These are phyloP conservation scores for Breviolum minutum DNA, from an alignment of 73 alveolate species.

Conservation along the genomic window DNA sequence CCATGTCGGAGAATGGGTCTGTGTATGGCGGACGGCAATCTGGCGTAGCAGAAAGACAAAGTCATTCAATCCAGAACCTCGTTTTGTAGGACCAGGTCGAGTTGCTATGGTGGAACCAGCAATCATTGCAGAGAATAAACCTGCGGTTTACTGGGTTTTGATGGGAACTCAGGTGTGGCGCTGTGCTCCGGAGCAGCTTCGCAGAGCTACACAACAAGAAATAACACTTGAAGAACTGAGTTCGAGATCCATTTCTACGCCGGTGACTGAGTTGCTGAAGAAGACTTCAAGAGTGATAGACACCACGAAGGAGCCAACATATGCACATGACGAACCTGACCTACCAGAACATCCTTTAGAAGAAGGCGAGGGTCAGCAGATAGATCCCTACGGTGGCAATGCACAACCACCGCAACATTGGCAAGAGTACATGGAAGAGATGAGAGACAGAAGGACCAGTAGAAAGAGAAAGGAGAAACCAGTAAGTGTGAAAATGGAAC, in stretches of 20 bases:
- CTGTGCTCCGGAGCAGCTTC: slow-evolving; percentile 6
- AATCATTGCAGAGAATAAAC: neutral
- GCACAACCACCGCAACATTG: neutral
- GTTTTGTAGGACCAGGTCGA: neutral
- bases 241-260: neutral
- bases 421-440: neutral
- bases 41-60: neutral
- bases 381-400: neutral
- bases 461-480: neutral
- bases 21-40: slow-evolving; percentile 10
- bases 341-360: neutral
- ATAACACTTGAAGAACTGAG: neutral
- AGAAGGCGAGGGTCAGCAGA: neutral
- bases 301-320: neutral
- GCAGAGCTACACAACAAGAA: neutral
- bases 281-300: neutral
- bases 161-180: slow-evolving; percentile 11
- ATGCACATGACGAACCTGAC: neutral
- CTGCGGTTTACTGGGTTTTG: neutral
- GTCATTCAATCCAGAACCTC: neutral
- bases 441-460: neutral
- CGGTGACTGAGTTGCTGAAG: neutral
- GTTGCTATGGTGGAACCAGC: slow-evolving; percentile 28
- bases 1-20: slow-evolving; percentile 27
- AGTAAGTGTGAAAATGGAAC: neutral